Evolutionary conservation across 495 filamentous ascomycete species (phyloP), one percentile per base, ranked within the genome.

Genomic region (Chaetomium tenue): DNA sequence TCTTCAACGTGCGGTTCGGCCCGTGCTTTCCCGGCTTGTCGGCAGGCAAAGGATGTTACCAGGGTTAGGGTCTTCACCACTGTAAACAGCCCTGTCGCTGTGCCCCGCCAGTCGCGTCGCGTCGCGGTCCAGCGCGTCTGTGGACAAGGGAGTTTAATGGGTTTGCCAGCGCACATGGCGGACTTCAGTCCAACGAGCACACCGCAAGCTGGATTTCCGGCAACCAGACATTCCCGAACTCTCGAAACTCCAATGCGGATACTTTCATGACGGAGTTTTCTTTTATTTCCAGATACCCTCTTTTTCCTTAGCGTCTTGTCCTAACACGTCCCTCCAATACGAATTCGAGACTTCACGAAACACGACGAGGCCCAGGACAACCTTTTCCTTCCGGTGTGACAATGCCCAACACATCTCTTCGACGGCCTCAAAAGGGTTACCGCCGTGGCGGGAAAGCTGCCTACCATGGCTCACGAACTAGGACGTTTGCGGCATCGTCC

Each of bases 401-500:
- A 18, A 82, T 82, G 80, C 74, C 80, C n/a, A 82, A 82, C 69
- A 82, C 80, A 12, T 72, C 74, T 12, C 68, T 82, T 25, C 77
- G 79, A 15, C 73, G 71, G 52, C 81, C 82, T 13, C 75, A 79
- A 63, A 81, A 82, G 63, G 83, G 83, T 63, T 86, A 80, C 71
- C 79, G 78, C 44, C 77, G 78, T 56, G 83, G 83, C 42, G 77
- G 79, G 23, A 86, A 81, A 72, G 61, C 66, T n/a, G 83, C 82
- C 68, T 84, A 83, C 71, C 82, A 84, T 78, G 83, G 84, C 46
- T 51, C 60, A 47, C 73, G 65, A 73, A 75, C 81, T 75, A 85
- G 63, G 90, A 96, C 91, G 3, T 88, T 97, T 68, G 87, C 93
- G 48, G 87, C 91, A 44, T 83, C 85, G 16, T 84, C 89, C 44